phyloP scores from a whole-genome alignment of 768 basidiomycete genomes.

The Tricholoma hemisulphureum region DNA sequence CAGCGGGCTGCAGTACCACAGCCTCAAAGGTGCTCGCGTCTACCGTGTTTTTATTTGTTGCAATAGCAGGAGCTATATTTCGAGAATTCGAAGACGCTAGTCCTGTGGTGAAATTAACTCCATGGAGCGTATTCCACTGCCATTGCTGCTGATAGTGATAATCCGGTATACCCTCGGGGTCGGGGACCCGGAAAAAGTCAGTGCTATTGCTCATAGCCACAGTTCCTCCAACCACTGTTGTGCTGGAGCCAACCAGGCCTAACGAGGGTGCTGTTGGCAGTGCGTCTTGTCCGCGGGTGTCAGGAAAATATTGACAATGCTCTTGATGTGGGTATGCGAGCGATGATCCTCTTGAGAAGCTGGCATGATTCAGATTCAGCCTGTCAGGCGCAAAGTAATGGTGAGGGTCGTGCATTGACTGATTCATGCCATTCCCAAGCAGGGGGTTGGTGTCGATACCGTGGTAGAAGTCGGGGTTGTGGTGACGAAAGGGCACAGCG shows the following conservation, averaged over 20 bases:
- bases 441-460: conserved; percentile 14
- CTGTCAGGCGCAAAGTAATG: conserved; percentile 23
- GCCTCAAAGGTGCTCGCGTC: conserved; percentile 12
- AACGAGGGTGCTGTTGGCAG: conserved; percentile 26
- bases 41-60: conserved; percentile 26
- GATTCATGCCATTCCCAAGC: not conserved
- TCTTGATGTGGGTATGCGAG: conserved; percentile 44
- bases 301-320: conserved; percentile 36
- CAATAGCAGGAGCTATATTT: conserved; percentile 14
- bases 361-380: conserved; percentile 32
- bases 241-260: conserved; percentile 35
- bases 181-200: conserved; percentile 24
- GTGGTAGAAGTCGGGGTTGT: conserved; percentile 31
- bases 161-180: conserved; percentile 40
- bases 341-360: conserved; percentile 56
- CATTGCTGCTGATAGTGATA: conserved; percentile 32
- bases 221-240: conserved; percentile 41
- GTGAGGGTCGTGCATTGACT: conserved; percentile 26
- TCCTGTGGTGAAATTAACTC: conserved; percentile 24
- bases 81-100: not conserved
- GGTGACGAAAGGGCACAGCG: conserved; percentile 22
- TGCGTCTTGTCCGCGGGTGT: conserved; percentile 36
- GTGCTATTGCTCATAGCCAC: conserved; percentile 16
- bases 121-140: conserved; percentile 27
- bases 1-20: conserved; percentile 34